phyloP scores from a whole-genome alignment of 2,329 filamentous ascomycete genomes.

The Pyrenophora graminea region DNA sequence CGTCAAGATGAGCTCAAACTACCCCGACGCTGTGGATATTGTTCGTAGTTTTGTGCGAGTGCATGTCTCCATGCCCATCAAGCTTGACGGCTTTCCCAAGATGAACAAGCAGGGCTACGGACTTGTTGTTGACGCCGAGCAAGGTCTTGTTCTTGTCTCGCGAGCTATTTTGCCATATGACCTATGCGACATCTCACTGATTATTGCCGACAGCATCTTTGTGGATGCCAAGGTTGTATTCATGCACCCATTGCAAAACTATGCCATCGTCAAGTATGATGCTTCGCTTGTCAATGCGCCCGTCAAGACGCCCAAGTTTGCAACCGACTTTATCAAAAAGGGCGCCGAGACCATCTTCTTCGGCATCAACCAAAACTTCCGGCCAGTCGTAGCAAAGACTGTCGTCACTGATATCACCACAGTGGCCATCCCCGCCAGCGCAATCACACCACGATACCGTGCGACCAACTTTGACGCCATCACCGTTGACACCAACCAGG shows the following conservation, averaged over 20 bases:
- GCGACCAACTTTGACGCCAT: slow-evolving; percentile 97
- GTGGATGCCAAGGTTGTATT: slow-evolving; percentile 94
- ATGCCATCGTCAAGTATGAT: slow-evolving; percentile 93
- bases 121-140: slow-evolving; percentile 94
- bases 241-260: slow-evolving; percentile 95
- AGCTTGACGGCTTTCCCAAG: slow-evolving; percentile 96
- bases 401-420: slow-evolving; percentile 97
- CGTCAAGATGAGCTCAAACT: slow-evolving; percentile 84
- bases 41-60: slow-evolving; percentile 95
- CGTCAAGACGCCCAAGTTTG: slow-evolving; percentile 84
- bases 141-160: slow-evolving; percentile 92
- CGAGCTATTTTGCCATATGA: slow-evolving; percentile 94
- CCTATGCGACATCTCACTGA: slow-evolving; percentile 93
- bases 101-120: slow-evolving; percentile 94
- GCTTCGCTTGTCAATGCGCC: slow-evolving; percentile 90
- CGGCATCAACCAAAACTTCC: slow-evolving; percentile 95
- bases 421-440: slow-evolving; percentile 92
- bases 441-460: slow-evolving; percentile 86
- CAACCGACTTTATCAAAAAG: slow-evolving; percentile 81
- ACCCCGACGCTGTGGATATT: slow-evolving; percentile 88
- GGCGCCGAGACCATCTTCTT: slow-evolving; percentile 95
- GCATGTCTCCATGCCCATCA: slow-evolving; percentile 89
- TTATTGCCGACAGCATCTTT: slow-evolving; percentile 94
- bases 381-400: slow-evolving; percentile 91
- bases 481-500: slow-evolving; percentile 91